phyloP scores from a whole-genome alignment of 148 eudicot species.

The Fagopyrum tataricum region DNA sequence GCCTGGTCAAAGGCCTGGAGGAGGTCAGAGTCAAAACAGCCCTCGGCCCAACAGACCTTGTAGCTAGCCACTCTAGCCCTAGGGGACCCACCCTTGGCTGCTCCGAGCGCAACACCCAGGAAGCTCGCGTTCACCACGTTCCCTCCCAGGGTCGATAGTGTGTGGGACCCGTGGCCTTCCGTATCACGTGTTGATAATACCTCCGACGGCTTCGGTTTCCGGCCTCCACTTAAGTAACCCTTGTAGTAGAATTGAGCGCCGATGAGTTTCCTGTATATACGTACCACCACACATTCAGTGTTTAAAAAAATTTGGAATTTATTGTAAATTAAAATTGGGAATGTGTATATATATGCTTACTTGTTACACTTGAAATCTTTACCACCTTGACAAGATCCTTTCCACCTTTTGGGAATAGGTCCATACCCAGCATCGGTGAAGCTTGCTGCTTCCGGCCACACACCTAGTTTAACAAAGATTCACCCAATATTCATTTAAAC shows the following conservation, averaged over 20 bases:
- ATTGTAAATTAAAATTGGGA: too few species aligned
- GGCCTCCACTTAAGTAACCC: constrained; percentile 18
- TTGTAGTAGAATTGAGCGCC: constrained; percentile 54
- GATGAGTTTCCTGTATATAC: constrained; percentile 39
- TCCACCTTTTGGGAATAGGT: constrained; percentile 64
- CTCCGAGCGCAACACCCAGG: constrained; percentile 31
- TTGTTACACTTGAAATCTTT: constrained; percentile 40
- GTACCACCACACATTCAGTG: too few species aligned
- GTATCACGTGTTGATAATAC: constrained; percentile 31
- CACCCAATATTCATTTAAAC: too few species aligned
- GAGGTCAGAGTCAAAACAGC: constrained; percentile 44
- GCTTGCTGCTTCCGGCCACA: constrained; percentile 67
- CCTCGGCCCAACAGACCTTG: constrained; percentile 54
- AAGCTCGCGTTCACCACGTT: constrained; percentile 42
- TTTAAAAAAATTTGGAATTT: too few species aligned
- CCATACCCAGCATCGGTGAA: constrained; percentile 41
- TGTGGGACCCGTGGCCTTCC: constrained; percentile 61
- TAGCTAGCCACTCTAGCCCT: constrained; percentile 62
- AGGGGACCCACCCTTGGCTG: constrained; percentile 71
- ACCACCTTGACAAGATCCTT: constrained; percentile 21
- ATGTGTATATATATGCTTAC: constrained; percentile 17
- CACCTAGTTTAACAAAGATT: too few species aligned
- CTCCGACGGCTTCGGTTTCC: constrained; percentile 1
- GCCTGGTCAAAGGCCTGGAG: constrained; percentile 48
- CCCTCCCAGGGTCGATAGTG: constrained; percentile 65